These are phyloP conservation scores for Yamadazyma sp. DNA, from an alignment of 1,139 yeast species.

Conservation along the genomic window DNA sequence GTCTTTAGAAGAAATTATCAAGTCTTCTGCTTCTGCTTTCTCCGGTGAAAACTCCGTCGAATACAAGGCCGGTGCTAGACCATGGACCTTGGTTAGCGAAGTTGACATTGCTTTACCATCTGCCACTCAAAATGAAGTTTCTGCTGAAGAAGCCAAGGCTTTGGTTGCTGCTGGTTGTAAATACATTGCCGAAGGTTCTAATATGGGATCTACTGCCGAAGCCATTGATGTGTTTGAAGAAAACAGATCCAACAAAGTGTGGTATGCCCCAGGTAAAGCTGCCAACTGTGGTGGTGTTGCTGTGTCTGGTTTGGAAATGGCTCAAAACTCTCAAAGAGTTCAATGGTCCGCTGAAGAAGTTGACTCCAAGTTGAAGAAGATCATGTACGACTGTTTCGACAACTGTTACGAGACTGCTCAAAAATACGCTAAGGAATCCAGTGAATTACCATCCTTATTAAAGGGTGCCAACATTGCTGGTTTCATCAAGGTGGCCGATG, in stretches of 20 bases:
- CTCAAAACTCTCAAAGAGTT: constrained; percentile 95
- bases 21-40: constrained; percentile 58
- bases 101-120: constrained; percentile 96
- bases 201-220: constrained; percentile 98
- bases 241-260: constrained; percentile 74
- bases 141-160: constrained; percentile 95
- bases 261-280: constrained; percentile 99
- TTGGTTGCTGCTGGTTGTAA: constrained; percentile 89
- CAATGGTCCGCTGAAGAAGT: constrained; percentile 88
- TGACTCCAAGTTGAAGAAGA: constrained; percentile 80
- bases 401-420: constrained; percentile 88
- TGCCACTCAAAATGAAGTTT: constrained; percentile 97
- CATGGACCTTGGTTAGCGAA: constrained; percentile 91
- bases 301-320: constrained; percentile 98
- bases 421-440: constrained; percentile 72
- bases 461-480: constrained; percentile 99
- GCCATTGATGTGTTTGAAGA: constrained; percentile 94
- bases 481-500: constrained; percentile 96
- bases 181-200: constrained; percentile 97
- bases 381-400: constrained; percentile 91
- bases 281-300: constrained; percentile 99
- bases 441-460: constrained; percentile 84
- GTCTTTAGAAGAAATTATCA: constrained; percentile 67
- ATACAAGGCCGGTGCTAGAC: constrained; percentile 91
- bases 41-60: constrained; percentile 53